phyloP scores from a whole-genome alignment of 495 filamentous ascomycete genomes.

The Aspergillus saccharolyticus region DNA sequence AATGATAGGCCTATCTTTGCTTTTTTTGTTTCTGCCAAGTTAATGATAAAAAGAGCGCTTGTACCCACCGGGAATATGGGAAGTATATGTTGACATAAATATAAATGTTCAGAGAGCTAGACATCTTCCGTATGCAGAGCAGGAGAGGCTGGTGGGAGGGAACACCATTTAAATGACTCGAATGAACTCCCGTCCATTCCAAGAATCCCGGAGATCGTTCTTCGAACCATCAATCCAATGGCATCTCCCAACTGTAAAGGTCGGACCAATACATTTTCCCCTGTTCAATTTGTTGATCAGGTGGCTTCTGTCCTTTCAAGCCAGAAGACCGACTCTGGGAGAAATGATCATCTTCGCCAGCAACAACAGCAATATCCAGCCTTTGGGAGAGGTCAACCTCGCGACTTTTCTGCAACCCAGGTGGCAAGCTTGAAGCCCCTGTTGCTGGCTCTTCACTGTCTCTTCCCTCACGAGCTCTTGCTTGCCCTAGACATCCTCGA shows the following conservation, averaged over 20 bases:
- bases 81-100: too few species aligned
- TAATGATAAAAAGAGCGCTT: too few species aligned
- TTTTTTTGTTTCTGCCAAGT: background rate
- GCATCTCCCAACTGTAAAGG: too few species aligned
- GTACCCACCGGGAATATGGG: too few species aligned
- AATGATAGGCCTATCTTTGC: background rate
- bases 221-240: too few species aligned
- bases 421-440: slow-evolving; percentile 32
- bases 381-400: slow-evolving; percentile 14
- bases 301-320: slow-evolving; percentile 24
- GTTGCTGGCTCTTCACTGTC: slow-evolving; percentile 49
- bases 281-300: slow-evolving; percentile 25
- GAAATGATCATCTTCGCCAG: slow-evolving; percentile 2
- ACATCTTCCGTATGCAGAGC: too few species aligned
- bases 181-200: too few species aligned
- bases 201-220: too few species aligned
- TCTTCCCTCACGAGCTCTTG: slow-evolving; percentile 54
- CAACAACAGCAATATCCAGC: slow-evolving; percentile 8
- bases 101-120: too few species aligned
- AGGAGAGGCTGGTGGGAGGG: too few species aligned
- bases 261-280: too few species aligned
- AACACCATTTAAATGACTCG: too few species aligned
- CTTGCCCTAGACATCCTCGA: slow-evolving; percentile 82
- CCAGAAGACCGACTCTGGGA: background rate
- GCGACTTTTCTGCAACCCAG: slow-evolving; percentile 16